Evolutionary conservation across 2,329 filamentous ascomycete genomes (phyloP).

Genomic region (Hypoxylon sp.): DNA sequence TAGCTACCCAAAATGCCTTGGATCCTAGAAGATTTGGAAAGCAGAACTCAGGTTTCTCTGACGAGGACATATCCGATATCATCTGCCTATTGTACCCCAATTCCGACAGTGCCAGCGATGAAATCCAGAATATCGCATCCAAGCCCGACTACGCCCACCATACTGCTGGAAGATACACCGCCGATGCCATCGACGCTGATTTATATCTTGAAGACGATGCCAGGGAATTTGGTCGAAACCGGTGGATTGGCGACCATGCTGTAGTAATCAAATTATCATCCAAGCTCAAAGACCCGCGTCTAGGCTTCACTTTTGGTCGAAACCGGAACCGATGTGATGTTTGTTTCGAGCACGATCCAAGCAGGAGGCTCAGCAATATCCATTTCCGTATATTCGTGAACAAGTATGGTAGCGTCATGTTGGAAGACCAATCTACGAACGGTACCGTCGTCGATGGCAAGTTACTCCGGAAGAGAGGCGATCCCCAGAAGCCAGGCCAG

Average conservation of each 20-base stretch:
- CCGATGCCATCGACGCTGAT: constrained; percentile 67
- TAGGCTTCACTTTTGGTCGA: constrained; percentile 90
- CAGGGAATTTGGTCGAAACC: constrained; percentile 66
- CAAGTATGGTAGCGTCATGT: constrained; percentile 86
- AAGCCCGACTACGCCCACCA: constrained; percentile 62
- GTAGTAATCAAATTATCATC: constrained; percentile 87
- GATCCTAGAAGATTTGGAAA: constrained; percentile 85
- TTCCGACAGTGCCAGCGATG: constrained; percentile 78
- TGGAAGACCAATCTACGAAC: constrained; percentile 96
- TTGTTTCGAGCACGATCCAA: constrained; percentile 74
- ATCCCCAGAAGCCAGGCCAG: constrained; percentile 56
- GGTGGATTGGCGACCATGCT: constrained; percentile 72
- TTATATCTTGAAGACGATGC: constrained; percentile 67
- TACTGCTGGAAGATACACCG: constrained; percentile 65
- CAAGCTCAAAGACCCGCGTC: constrained; percentile 73
- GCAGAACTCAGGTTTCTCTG: constrained; percentile 85
- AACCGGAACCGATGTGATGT: constrained; percentile 81
- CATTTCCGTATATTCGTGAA: constrained; percentile 97
- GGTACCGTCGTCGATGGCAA: constrained; percentile 87
- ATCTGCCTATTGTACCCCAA: constrained; percentile 89
- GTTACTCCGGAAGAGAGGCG: constrained; percentile 71
- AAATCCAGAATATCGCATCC: constrained; percentile 70
- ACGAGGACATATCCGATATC: constrained; percentile 88
- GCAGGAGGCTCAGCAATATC: constrained; percentile 88
- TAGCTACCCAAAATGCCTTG: constrained; percentile 83